Evolutionary conservation across 495 filamentous ascomycete species (phyloP).

Genomic region (Neurospora discreta): DNA sequence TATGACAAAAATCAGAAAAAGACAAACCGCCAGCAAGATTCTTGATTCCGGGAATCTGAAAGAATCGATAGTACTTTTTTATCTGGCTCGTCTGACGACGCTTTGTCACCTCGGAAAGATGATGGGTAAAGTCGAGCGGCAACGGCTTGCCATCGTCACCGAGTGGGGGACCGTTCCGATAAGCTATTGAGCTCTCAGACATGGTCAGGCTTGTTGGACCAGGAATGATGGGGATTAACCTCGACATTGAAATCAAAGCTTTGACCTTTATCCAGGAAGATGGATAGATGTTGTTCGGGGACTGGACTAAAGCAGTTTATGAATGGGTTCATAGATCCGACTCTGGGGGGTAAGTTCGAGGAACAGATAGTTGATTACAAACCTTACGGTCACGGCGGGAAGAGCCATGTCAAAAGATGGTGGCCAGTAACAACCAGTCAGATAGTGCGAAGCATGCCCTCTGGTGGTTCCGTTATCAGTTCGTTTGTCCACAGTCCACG

Average conservation of each 20-base stretch:
- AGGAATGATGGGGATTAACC: background rate
- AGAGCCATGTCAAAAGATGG: background rate
- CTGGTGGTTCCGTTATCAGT: background rate
- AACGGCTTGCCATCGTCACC: conserved; percentile 23
- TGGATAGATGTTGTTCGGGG: background rate
- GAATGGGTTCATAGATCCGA: background rate
- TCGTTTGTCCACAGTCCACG: background rate
- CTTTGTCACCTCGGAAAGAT: conserved; percentile 57
- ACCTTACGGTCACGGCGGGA: background rate
- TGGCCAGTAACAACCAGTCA: background rate
- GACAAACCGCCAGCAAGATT: conserved; percentile 80
- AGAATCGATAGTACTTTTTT: conserved; percentile 80
- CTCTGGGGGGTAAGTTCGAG: background rate
- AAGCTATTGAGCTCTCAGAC: background rate
- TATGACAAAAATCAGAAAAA: background rate
- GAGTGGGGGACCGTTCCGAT: background rate
- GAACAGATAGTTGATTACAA: background rate
- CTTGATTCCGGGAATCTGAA: conserved; percentile 63
- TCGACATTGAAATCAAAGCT: background rate
- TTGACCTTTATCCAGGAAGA: background rate
- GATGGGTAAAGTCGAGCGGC: conserved; percentile 68
- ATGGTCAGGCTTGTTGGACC: background rate
- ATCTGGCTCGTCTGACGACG: conserved; percentile 50
- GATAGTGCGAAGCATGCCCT: background rate
- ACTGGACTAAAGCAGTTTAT: background rate